Evolutionary conservation across 208 protist genomes (phyloP).

Genomic region (Naegleria gruberi): DNA sequence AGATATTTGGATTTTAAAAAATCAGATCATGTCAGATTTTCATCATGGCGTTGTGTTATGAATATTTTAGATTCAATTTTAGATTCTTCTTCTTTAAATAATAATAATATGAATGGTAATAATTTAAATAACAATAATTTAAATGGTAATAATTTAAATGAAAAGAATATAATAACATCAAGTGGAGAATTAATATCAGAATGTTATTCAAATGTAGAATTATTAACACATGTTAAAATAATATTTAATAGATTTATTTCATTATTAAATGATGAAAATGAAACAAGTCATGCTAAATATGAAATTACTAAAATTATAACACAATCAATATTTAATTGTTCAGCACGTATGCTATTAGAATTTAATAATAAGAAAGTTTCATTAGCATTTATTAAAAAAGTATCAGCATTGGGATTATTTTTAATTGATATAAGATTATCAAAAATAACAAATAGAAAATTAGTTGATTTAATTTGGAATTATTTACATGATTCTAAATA

Average conservation of each 20-base stretch:
- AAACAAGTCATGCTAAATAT: not conserved
- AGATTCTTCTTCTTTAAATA: too few species aligned
- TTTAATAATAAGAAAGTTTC: not conserved
- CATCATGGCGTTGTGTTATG: not conserved
- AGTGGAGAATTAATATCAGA: too few species aligned
- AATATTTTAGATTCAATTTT: not conserved
- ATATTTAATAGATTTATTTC: not conserved
- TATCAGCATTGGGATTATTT: not conserved
- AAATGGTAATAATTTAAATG: too few species aligned
- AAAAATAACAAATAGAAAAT: not conserved
- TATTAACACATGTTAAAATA: not conserved
- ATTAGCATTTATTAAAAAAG: not conserved
- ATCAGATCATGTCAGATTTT: not conserved
- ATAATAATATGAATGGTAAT: too few species aligned
- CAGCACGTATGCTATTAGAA: not conserved
- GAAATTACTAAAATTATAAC: not conserved
- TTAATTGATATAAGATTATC: not conserved
- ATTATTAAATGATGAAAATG: not conserved
- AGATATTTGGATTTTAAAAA: not conserved
- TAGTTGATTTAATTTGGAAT: not conserved
- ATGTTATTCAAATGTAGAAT: not conserved
- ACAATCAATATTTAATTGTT: not conserved
- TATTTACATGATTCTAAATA: not conserved
- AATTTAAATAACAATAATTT: too few species aligned
- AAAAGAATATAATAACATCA: too few species aligned